Conservation (phyloP, 2,329 filamentous ascomycete genomes). For the Botrytis hyacinthi region DNA sequence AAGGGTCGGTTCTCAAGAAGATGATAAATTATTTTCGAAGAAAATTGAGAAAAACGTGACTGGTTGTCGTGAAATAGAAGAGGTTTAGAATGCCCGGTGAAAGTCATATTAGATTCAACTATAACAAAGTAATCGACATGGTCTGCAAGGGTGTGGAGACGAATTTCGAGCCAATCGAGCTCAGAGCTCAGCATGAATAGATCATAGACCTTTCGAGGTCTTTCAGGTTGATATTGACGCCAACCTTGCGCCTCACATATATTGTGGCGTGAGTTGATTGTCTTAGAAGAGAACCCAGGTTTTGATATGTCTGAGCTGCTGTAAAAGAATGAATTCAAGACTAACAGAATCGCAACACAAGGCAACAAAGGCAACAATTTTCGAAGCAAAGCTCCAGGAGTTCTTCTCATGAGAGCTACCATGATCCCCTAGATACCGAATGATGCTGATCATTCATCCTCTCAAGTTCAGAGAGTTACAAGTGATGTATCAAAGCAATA, state of each 20-base stretch:
- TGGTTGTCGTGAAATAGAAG: slow-evolving; percentile 53
- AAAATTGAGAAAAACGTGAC: slow-evolving; percentile 50
- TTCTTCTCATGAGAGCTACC: neutral
- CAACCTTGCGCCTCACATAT: slow-evolving; percentile 19
- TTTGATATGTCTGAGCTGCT: neutral
- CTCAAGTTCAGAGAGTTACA: neutral
- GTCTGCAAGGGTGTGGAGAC: slow-evolving; percentile 55
- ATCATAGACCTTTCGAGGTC: slow-evolving; percentile 55
- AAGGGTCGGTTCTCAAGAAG: slow-evolving; percentile 47
- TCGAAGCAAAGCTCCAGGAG: neutral
- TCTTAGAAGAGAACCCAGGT: neutral
- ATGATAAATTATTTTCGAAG: slow-evolving; percentile 60
- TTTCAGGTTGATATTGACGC: slow-evolving; percentile 12
- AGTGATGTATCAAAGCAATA: neutral
- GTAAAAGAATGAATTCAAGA: neutral
- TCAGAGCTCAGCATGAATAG: slow-evolving; percentile 62
- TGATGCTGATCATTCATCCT: slow-evolving; percentile 13
- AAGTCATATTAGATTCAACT: slow-evolving; percentile 58
- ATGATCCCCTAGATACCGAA: neutral
- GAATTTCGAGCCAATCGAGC: slow-evolving; percentile 64
- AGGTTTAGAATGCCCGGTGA: slow-evolving; percentile 57
- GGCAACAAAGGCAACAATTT: neutral
- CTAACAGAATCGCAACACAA: neutral
- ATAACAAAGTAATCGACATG: slow-evolving; percentile 65
- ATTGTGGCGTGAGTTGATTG: neutral